Conservation (phyloP, 176 grass and related monocot species). For the Aegilops tauschii region DNA sequence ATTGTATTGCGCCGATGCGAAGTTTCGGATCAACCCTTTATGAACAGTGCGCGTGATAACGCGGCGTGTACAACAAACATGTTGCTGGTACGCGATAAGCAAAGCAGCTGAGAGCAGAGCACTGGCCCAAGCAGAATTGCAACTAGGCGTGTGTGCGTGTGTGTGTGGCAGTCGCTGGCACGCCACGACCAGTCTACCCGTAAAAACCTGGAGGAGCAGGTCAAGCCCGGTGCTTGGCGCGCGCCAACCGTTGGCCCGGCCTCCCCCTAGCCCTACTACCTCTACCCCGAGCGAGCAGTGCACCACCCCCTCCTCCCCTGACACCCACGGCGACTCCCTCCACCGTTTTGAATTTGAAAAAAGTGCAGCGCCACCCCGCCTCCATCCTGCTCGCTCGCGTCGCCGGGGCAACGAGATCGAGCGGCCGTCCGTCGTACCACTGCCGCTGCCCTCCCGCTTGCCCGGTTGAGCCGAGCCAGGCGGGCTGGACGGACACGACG, state of each 20-base stretch:
- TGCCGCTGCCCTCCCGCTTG: neutral
- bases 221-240: neutral
- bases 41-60: no score
- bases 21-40: no score
- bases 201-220: neutral
- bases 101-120: neutral
- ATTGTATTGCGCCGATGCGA: no score
- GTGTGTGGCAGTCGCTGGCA: neutral
- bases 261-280: neutral
- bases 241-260: neutral
- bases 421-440: neutral
- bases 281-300: neutral
- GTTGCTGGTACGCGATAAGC: neutral
- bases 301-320: neutral
- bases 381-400: neutral
- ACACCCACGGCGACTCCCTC: slow-evolving; percentile 14
- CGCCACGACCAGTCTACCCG: neutral
- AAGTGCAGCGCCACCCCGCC: neutral
- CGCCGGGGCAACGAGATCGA: neutral
- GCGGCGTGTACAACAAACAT: neutral
- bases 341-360: slow-evolving; percentile 24
- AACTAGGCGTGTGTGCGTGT: neutral
- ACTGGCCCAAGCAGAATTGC: neutral
- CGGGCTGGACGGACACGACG: neutral
- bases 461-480: neutral